Evolutionary conservation across 371 early-diverging fungal species (phyloP).

Genomic region (Batkoa obscura): DNA sequence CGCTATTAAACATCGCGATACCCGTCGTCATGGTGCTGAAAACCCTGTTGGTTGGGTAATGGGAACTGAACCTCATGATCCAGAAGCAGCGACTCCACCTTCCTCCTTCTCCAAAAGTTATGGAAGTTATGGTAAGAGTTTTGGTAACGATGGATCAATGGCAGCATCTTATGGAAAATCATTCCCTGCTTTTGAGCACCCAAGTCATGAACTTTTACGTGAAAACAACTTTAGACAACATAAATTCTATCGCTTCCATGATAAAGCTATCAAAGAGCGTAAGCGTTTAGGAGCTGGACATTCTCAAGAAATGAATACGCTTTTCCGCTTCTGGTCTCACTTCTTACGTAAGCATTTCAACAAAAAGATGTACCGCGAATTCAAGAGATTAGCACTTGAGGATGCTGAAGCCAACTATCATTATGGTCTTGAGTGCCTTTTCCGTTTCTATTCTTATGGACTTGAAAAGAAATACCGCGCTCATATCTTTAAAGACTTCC

Average conservation of each 20-base stretch:
- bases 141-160: constrained; percentile 13
- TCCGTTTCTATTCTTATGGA: constrained; percentile 93
- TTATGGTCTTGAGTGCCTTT: constrained; percentile 88
- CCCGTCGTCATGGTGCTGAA: constrained; percentile 44
- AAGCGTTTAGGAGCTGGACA: constrained; percentile 77
- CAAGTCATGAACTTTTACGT: constrained; percentile 75
- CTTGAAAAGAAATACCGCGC: constrained; percentile 72
- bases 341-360: constrained; percentile 90
- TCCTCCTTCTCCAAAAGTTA: background rate
- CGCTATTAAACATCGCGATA: constrained; percentile 18
- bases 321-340: constrained; percentile 96
- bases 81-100: background rate
- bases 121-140: constrained; percentile 3
- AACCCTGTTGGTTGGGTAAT: constrained; percentile 83
- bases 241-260: constrained; percentile 87
- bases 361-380: constrained; percentile 81
- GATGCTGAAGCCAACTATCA: constrained; percentile 79
- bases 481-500: constrained; percentile 77
- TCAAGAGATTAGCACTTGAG: constrained; percentile 76
- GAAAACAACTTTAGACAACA: constrained; percentile 93
- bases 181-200: constrained; percentile 80
- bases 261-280: constrained; percentile 85
- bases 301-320: constrained; percentile 94
- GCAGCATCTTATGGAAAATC: constrained; percentile 40
- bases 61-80: constrained; percentile 17